Evolutionary conservation across 495 filamentous ascomycete species (phyloP), one percentile per base, ranked within the genome.

Genomic region (Aspergillus saccharolyticus): DNA sequence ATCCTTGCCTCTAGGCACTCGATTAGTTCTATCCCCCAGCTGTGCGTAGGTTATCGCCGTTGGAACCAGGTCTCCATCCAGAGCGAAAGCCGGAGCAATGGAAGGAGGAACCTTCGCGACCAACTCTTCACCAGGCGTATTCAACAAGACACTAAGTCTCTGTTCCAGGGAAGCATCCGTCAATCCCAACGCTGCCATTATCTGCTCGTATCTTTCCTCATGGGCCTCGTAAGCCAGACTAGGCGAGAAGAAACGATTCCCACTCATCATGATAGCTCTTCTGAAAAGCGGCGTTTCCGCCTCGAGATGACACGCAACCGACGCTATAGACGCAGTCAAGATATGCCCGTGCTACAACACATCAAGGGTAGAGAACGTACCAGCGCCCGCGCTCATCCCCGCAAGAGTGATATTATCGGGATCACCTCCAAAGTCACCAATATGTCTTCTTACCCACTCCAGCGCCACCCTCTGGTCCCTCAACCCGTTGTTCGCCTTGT

Each of bases 311-410:
- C 69, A 71, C 2, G 66, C 66, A n/a, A 70, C 73, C 2, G 68
- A 70, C 15, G 69, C 68, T 66, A 42, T 44, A 46, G 21, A 21
- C 18, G 42, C 17, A 42, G 49, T 63, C 24, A 62, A 28, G 4
- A 3, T 9, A 9, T 28, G 25, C 44, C 30, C 15, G 5, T 30
- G 12, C 21, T 20, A 49, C 21, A 28, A 8, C 16, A 1, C n/a
- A 52, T 20, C 12, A 17, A 44, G 21, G 16, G 18, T n/a, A 12
- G 30, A 42, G 8, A 3, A 28, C 49, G 47, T 61, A 58, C 76
- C 84, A 20, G 76, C 86, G 14, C 87, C 87, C 16, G 86, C 87
- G 19, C 82, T 85, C n/a, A 79, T 80, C 43, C 87, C 85, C 47
- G 81, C 79, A 18, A 87, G 78, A 7, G 84, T 83, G 12, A 89